Base-by-base conservation (phyloP, 176 grass and related monocot genomes). In the Avena atlantica region DNA sequence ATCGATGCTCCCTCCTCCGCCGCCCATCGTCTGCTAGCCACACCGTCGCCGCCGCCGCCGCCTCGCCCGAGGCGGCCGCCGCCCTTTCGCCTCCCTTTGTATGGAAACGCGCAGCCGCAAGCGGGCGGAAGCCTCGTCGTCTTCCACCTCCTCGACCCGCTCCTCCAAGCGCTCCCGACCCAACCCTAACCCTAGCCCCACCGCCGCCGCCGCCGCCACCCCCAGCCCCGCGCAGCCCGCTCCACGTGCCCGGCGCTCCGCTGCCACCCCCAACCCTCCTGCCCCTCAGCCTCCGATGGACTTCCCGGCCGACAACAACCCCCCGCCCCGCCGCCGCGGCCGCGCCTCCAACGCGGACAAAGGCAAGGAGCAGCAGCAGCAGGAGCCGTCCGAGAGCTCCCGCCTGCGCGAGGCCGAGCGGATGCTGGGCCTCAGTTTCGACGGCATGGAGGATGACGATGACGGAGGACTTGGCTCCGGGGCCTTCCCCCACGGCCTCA, bases 61-160 rank as follows among this genome's bases (percentile, higher is more conserved):
- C 73, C 73, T 52, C 73, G 21, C 14, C 1, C 47, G 75, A 89
- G 87, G 87, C 75, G 81, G 87, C 65, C 74, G 65, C 74, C 36
- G 74, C 53, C 77, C 73, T 15, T 24, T 37, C 29, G 55, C 42
- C 70, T 76, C 81, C 79, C 80, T 48, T 86, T 94, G 95, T 94
- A 97, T 97, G 95, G 95, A 97, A 97, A 97, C 95, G 86, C 92
- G 95, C 74, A 97, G 95, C 90, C 88, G 95, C 90, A 97, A 97
- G 92, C 90, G 95, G 90, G 95, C 95, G 95, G 92, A 92, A 92
- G 92, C 95, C 86, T 94, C 95, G 81, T 93, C 90, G 94, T 97
- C 95, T 94, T 91, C 78, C 88, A 87, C 86, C 78, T 69, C 88
- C 16, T 85, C 95, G 2, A 79, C 86, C 77, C 80, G 77, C 84